Evolutionary conservation across 140 eudicot species (phyloP).

Genomic region (Bidens hawaiensis): DNA sequence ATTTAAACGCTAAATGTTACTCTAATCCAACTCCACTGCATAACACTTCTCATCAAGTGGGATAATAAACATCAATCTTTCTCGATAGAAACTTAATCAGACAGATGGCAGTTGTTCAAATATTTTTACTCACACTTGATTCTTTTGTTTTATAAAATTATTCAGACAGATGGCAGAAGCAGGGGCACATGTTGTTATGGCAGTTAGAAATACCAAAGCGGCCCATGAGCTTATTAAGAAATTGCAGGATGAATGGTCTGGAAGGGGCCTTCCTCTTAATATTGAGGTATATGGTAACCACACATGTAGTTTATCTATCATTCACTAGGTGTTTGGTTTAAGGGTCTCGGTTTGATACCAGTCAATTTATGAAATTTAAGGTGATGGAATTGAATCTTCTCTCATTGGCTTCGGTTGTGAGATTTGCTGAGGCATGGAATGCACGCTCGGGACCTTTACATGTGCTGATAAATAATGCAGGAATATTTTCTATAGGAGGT

Average conservation of each 20-base stretch:
- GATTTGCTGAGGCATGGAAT: slow-evolving; percentile 84
- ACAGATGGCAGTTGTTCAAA: slow-evolving; percentile 1
- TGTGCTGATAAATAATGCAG: slow-evolving; percentile 88
- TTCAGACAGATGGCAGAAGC: slow-evolving; percentile 88
- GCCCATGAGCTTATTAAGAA: slow-evolving; percentile 63
- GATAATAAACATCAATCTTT: background rate
- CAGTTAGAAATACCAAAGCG: slow-evolving; percentile 78
- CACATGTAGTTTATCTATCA: background rate
- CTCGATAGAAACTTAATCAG: no score
- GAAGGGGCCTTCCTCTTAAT: slow-evolving; percentile 79
- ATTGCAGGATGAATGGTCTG: slow-evolving; percentile 91
- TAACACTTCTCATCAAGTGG: background rate
- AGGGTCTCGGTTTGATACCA: background rate
- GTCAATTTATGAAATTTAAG: slow-evolving; percentile 19
- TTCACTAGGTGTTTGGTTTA: background rate
- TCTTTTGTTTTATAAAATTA: background rate
- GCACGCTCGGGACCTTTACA: slow-evolving; percentile 80
- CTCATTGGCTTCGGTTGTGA: slow-evolving; percentile 79
- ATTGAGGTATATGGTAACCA: slow-evolving; percentile 58
- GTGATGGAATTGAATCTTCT: slow-evolving; percentile 89
- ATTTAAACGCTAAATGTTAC: background rate
- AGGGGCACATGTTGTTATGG: slow-evolving; percentile 94
- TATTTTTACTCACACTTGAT: background rate
- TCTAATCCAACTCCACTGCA: background rate
- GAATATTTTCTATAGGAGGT: slow-evolving; percentile 95